A percentile compares a stretch with the other conserved stretches of the same genome.
These are phyloP conservation scores for Neurospora crassa DNA, from an alignment of 2,329 filamentous ascomycete genomes.

Conservation along the genomic window DNA sequence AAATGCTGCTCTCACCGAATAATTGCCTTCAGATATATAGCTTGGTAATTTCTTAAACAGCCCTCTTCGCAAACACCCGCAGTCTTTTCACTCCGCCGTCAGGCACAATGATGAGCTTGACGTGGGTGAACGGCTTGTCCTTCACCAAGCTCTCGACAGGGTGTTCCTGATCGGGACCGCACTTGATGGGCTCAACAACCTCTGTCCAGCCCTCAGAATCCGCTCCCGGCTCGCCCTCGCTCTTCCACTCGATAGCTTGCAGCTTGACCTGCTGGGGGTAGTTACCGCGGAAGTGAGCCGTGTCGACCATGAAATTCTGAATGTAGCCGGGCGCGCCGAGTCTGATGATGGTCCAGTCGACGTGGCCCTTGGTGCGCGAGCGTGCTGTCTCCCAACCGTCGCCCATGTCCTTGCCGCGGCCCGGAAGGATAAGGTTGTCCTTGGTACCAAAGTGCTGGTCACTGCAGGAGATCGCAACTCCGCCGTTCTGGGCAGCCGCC, in stretches of 20 bases:
- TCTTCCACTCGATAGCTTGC: slow-evolving; percentile 48
- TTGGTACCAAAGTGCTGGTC: slow-evolving; percentile 81
- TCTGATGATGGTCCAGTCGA: slow-evolving; percentile 73
- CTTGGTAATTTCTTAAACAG: slow-evolving; percentile 13
- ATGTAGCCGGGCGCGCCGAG: slow-evolving; percentile 58
- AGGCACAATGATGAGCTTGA: slow-evolving; percentile 86
- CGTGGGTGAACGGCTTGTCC: slow-evolving; percentile 61
- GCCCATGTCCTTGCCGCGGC: slow-evolving; percentile 74
- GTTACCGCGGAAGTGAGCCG: slow-evolving; percentile 75
- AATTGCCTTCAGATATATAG: not conserved
- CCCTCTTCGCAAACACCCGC: slow-evolving; percentile 60
- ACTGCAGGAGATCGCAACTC: slow-evolving; percentile 63
- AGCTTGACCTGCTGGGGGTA: slow-evolving; percentile 70
- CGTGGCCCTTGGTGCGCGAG: slow-evolving; percentile 59
- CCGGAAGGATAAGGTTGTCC: slow-evolving; percentile 70
- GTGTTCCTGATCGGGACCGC: slow-evolving; percentile 65
- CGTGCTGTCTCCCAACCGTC: slow-evolving; percentile 82
- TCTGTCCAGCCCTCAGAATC: slow-evolving; percentile 55
- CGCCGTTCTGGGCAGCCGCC: slow-evolving; percentile 69
- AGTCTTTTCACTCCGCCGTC: slow-evolving; percentile 89
- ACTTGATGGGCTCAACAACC: slow-evolving; percentile 57
- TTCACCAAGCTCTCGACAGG: slow-evolving; percentile 47
- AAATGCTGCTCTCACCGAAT: slow-evolving; percentile 16
- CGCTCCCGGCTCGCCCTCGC: slow-evolving; percentile 39
- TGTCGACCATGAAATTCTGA: slow-evolving; percentile 64